Conservation (phyloP, 1,284 basidiomycete genomes). For the Lentinula novae-zelandiae region DNA sequence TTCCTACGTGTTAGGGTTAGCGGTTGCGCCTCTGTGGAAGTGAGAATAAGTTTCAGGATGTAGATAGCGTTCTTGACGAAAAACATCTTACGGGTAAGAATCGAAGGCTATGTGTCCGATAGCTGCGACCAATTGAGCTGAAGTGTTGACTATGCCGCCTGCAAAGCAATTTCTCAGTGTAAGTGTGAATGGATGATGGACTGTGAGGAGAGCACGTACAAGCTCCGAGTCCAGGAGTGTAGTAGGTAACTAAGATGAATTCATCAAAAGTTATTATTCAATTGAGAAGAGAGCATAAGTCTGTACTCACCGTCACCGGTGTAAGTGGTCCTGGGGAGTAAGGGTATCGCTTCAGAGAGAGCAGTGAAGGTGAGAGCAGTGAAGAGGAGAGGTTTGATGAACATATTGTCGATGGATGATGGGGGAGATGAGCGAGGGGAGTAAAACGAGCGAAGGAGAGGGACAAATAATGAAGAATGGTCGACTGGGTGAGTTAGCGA, state of each 20-base stretch:
- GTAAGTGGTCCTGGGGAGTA: neutral
- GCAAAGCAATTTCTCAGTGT: neutral
- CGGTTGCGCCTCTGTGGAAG: neutral
- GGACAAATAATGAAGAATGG: too few species aligned
- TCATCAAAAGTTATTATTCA: neutral
- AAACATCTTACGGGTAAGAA: neutral
- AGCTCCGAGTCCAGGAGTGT: neutral
- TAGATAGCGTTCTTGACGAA: neutral
- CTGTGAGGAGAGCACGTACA: neutral
- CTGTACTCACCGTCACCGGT: neutral
- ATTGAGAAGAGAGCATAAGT: neutral
- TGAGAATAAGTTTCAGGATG: neutral
- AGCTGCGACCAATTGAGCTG: neutral
- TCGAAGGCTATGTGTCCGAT: neutral
- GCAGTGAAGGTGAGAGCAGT: neutral
- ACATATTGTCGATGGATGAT: neutral
- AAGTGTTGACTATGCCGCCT: neutral
- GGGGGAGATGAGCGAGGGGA: neutral
- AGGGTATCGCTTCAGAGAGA: neutral
- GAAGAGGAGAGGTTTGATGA: neutral
- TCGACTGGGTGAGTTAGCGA: neutral
- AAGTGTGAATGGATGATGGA: neutral
- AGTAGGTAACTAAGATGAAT: neutral
- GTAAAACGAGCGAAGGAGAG: too few species aligned
- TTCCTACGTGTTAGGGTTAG: neutral